phyloP scores from a whole-genome alignment of 331 rosid species.

The Rosa hybrid region DNA sequence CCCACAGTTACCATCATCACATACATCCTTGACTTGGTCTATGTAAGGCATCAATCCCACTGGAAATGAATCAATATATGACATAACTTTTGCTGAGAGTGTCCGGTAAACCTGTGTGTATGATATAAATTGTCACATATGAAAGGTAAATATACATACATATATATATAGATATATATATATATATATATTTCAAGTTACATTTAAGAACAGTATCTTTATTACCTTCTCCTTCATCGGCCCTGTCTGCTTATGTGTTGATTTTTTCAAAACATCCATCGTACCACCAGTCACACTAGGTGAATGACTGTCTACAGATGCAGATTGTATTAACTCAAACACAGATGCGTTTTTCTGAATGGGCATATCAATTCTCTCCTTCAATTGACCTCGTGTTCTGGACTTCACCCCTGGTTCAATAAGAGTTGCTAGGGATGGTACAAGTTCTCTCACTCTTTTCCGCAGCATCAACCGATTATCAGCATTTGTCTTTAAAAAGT shows the following conservation, averaged over 20 bases:
- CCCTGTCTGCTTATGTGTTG: neutral
- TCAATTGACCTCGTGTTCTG: constrained; percentile 14
- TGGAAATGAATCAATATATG: constrained; percentile 6
- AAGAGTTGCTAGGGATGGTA: constrained; percentile 12
- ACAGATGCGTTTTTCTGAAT: neutral
- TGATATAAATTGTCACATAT: neutral
- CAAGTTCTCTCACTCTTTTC: constrained; percentile 23
- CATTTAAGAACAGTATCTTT: neutral
- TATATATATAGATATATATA: no score
- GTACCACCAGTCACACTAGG: neutral
- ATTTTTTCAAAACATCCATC: constrained; percentile 2
- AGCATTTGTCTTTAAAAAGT: constrained; percentile 12
- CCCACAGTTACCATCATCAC: constrained; percentile 20
- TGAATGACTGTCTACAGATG: neutral
- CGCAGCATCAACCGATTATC: constrained; percentile 17
- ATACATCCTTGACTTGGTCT: constrained; percentile 13
- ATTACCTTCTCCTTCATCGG: constrained; percentile 12
- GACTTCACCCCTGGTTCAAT: constrained; percentile 10
- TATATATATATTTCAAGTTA: neutral
- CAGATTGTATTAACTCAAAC: neutral
- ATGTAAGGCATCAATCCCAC: constrained; percentile 14
- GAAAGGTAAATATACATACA: neutral
- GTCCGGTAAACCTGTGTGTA: constrained; percentile 12
- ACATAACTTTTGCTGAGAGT: neutral
- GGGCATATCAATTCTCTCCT: constrained; percentile 12